Conservation (phyloP, 2,329 filamentous ascomycete species). For the Trichoderma afroharzianum region DNA sequence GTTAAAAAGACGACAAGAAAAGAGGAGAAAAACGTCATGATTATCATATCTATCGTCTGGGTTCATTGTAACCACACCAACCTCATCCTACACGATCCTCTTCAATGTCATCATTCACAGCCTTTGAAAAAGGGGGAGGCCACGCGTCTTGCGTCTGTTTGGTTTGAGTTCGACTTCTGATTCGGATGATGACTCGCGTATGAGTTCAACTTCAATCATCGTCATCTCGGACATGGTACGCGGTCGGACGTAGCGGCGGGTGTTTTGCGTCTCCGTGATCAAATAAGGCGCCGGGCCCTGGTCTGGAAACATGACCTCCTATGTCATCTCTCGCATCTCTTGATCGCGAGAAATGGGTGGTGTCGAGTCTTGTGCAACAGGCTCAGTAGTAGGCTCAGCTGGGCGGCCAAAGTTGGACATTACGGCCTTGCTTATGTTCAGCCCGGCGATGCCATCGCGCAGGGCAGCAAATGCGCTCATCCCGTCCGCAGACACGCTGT, state of each 20-base stretch:
- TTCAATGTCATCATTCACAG: background rate
- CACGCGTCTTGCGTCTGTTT: background rate
- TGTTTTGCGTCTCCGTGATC: constrained; percentile 31
- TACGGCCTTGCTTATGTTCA: constrained; percentile 48
- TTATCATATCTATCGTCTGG: background rate
- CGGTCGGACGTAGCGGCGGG: constrained; percentile 19
- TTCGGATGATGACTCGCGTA: background rate
- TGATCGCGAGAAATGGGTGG: constrained; percentile 33
- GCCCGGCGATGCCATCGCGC: constrained; percentile 45
- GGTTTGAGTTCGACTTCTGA: background rate
- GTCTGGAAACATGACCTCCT: constrained; percentile 39
- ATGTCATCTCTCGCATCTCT: constrained; percentile 46
- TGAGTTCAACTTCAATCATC: background rate
- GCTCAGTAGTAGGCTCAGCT: constrained; percentile 27
- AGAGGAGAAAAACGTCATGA: background rate
- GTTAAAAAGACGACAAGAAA: background rate
- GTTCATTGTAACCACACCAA: background rate
- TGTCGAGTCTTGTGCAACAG: constrained; percentile 18
- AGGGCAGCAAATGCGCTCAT: constrained; percentile 44
- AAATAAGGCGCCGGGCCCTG: constrained; percentile 32
- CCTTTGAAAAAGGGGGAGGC: background rate
- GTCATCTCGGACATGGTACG: constrained; percentile 16
- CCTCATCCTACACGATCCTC: background rate
- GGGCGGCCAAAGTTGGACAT: constrained; percentile 33
- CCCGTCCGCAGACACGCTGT: constrained; percentile 45